These are phyloP conservation scores for Cairneyella variabilis DNA, from an alignment of 495 filamentous ascomycete species.

Conservation along the genomic window DNA sequence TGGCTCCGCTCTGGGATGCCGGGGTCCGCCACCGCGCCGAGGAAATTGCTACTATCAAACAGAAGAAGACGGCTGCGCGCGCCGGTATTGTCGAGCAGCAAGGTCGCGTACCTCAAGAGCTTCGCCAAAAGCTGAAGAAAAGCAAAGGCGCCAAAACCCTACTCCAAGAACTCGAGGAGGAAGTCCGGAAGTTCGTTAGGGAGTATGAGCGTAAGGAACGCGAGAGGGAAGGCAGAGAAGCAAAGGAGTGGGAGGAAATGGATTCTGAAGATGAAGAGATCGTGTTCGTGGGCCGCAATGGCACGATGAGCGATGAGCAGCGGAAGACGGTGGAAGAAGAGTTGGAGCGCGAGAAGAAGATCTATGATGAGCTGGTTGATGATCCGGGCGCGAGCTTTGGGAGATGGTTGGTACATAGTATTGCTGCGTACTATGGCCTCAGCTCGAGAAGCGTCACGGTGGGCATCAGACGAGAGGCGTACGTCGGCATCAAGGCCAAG, in stretches of 20 bases:
- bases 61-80: conserved; percentile 33
- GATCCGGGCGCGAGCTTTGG: conserved; percentile 77
- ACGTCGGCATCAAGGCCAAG: conserved; percentile 76
- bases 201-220: conserved; percentile 39
- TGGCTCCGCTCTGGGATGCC: conserved; percentile 82
- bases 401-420: conserved; percentile 92
- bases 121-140: conserved; percentile 64
- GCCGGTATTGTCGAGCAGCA: conserved; percentile 37
- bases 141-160: conserved; percentile 63
- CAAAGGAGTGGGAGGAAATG: conserved; percentile 47
- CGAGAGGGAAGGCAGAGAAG: conserved; percentile 40
- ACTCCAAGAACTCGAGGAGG: conserved; percentile 61
- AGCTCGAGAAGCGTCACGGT: conserved; percentile 77
- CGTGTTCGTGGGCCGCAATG: conserved; percentile 82
- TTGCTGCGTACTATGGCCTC: conserved; percentile 90
- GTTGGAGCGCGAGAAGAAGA: conserved; percentile 62
- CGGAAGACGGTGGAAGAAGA: conserved; percentile 40
- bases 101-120: conserved; percentile 55
- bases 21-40: conserved; percentile 51
- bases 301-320: conserved; percentile 64
- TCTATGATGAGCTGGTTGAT: conserved; percentile 71
- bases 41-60: conserved; percentile 30
- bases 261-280: conserved; percentile 83
- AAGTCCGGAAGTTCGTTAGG: conserved; percentile 57
- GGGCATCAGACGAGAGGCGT: conserved; percentile 77